Evolutionary conservation across 2,329 filamentous ascomycete genomes (phyloP).

Genomic region (Ophiocordyceps camponoti-saundersi): DNA sequence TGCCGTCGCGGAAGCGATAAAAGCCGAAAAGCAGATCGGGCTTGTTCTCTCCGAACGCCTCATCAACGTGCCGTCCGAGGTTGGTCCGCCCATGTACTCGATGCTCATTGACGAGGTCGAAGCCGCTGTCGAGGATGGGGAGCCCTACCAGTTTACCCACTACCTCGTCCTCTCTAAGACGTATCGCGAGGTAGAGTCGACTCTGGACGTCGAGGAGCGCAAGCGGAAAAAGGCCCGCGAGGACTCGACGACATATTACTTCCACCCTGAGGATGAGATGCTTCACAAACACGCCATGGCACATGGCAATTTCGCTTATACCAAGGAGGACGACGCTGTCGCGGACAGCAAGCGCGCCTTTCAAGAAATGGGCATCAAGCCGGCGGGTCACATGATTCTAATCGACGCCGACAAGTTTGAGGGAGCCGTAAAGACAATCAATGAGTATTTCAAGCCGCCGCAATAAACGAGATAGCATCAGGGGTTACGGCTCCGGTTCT

Average conservation of each 20-base stretch:
- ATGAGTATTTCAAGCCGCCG: slow-evolving; percentile 50
- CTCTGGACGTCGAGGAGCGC: slow-evolving; percentile 46
- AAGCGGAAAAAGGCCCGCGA: slow-evolving; percentile 50
- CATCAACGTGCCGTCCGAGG: slow-evolving; percentile 92
- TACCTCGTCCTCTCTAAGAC: slow-evolving; percentile 84
- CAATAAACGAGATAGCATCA: slow-evolving; percentile 15
- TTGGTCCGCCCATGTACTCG: slow-evolving; percentile 82
- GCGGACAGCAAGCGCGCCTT: slow-evolving; percentile 90
- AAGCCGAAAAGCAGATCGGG: slow-evolving; percentile 45
- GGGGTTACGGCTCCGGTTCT: slow-evolving; percentile 15
- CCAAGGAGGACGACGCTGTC: slow-evolving; percentile 62
- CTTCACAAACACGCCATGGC: slow-evolving; percentile 60
- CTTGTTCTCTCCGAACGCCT: slow-evolving; percentile 82
- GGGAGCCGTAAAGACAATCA: slow-evolving; percentile 57
- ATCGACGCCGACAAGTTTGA: slow-evolving; percentile 68
- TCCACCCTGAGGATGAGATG: slow-evolving; percentile 91
- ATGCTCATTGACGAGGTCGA: slow-evolving; percentile 88
- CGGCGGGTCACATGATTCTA: slow-evolving; percentile 70
- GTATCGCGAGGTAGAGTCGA: slow-evolving; percentile 78
- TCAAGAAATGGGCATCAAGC: slow-evolving; percentile 78
- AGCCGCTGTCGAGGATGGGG: slow-evolving; percentile 74
- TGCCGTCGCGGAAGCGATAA: slow-evolving; percentile 38
- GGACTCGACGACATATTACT: slow-evolving; percentile 58
- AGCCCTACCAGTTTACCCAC: slow-evolving; percentile 85
- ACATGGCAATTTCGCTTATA: slow-evolving; percentile 57